Base-by-base conservation (phyloP, 306 rosid species). In the Corylus heterophylla region DNA sequence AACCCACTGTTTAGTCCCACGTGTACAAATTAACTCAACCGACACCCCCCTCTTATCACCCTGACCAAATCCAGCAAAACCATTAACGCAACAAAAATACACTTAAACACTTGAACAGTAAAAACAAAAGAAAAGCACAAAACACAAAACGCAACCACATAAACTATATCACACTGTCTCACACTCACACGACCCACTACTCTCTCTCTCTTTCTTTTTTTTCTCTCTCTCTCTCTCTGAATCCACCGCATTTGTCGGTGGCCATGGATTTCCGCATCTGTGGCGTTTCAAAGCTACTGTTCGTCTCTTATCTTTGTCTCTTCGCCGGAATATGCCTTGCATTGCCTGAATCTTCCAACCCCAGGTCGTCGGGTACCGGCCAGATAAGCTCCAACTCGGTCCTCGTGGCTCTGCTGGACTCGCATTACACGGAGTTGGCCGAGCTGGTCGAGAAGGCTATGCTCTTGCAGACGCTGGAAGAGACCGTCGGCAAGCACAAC, bases 331-430 rank as follows among this genome's bases (percentile, higher is more conserved):
- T 79, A 20, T 56, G 74, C 75, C 12, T 74, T 66, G 75, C 94
- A 69, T 84, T 75, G 73, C 81, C 91, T 44, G 83, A 78, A 35
- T 51, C 29, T 54, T 63, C 77, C 0, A 71, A 72, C 29, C 17
- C 75, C 79, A 85, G 79, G 66, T 25, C 58, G 67, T 71, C 80
- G 0, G 4, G 54, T 51, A 81, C 91, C 5, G 80, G 66, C 47
- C 94, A 85, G 67, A 90, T 88, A 39, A 89, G 84, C 94, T 91
- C 98, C 49, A 93, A 88, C 87, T 89, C 93, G 10, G 88, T 92
- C 64, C 84, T 92, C 8, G 97, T 92, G 0, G 95, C 97, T 8
- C 87, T 92, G 2, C 74, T 92, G 12, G 97, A 92, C 87, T 92
- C 97, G 61, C 94, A 92, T 85, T 92, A 92, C 78, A 90, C 95